Evolutionary conservation across 208 protist species (phyloP), one percentile per base, ranked within the genome.

Genomic region (Hexamita inflata): DNA sequence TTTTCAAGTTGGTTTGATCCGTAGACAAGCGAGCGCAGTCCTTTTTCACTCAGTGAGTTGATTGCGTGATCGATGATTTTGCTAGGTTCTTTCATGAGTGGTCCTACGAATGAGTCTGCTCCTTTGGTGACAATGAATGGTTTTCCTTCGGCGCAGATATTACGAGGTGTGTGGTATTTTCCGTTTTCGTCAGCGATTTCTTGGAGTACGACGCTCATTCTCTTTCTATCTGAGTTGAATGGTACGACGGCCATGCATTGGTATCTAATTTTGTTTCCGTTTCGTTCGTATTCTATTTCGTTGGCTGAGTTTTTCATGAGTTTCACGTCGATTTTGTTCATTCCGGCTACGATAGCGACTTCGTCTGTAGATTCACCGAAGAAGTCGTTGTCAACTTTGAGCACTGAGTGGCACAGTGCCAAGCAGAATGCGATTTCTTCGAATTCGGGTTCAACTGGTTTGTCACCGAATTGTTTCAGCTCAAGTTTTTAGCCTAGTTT

Each of bases 261-360:
- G 34, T 66, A 66, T 15, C 24, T n/a, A 40, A 66, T 19, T 24
- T 15, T 13, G 26, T 38, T 19, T 24, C 34, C 30, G 24, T 38
- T 19, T 40, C 30, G 29, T 38, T 70, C 38, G 38, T 45, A 70
- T 2, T 15, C 2, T 4, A 70, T 38, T 4, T 9, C 24, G 4
- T 70, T 38, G n/a, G 64, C 9, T 4, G 11, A 11, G 4, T 38
- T 35, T 11, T 24, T 4, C 28, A 24, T 49, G n/a, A 70, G 11
- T 11, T 49, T 2, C 28, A 92, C 70, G n/a, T 88, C 89, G 19
- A 90, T 66, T 0, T 78, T 80, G 66, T 88, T 88, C 60, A 90
- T 89, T 77, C 92, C 93, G 77, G 93, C 89, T 0, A 95, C 92
- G 24, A 96, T 82, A 26, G 91, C 90, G 19, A 89, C 61, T 70